Evolutionary conservation across 2,329 filamentous ascomycete species (phyloP).

Genomic region (Helotiales sp.): DNA sequence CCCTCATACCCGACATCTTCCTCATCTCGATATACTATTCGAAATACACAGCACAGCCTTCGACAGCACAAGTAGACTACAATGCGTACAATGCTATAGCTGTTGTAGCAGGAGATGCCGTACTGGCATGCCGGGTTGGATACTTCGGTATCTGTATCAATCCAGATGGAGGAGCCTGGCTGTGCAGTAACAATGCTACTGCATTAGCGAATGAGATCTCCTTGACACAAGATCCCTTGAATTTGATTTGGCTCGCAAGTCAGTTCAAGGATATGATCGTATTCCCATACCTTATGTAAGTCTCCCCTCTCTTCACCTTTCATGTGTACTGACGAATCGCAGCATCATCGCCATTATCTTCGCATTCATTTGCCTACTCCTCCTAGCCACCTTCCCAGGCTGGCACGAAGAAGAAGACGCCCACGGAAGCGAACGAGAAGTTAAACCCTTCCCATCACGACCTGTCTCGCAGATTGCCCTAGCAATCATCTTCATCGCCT

Average conservation of each 20-base stretch:
- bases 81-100: slow-evolving; percentile 81
- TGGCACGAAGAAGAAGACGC: slow-evolving; percentile 92
- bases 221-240: slow-evolving; percentile 91
- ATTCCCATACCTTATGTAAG: slow-evolving; percentile 93
- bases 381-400: slow-evolving; percentile 94
- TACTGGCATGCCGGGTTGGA: slow-evolving; percentile 86
- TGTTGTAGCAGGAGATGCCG: slow-evolving; percentile 84
- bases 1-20: slow-evolving; percentile 93
- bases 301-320: slow-evolving; percentile 20
- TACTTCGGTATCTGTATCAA: slow-evolving; percentile 98
- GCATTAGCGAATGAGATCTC: slow-evolving; percentile 85
- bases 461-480: slow-evolving; percentile 91
- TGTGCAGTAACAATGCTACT: slow-evolving; percentile 97
- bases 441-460: slow-evolving; percentile 90
- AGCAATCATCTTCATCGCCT: slow-evolving; percentile 82
- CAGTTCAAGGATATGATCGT: slow-evolving; percentile 99
- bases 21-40: slow-evolving; percentile 95
- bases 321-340: background rate
- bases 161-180: slow-evolving; percentile 83
- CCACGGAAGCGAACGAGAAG: slow-evolving; percentile 79
- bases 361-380: slow-evolving; percentile 91
- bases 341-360: slow-evolving; percentile 98
- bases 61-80: slow-evolving; percentile 87
- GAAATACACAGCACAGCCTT: slow-evolving; percentile 76
- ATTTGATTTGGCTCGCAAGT: slow-evolving; percentile 93